phyloP scores from a whole-genome alignment of 1,284 basidiomycete genomes.

The Volvariella volvacea region DNA sequence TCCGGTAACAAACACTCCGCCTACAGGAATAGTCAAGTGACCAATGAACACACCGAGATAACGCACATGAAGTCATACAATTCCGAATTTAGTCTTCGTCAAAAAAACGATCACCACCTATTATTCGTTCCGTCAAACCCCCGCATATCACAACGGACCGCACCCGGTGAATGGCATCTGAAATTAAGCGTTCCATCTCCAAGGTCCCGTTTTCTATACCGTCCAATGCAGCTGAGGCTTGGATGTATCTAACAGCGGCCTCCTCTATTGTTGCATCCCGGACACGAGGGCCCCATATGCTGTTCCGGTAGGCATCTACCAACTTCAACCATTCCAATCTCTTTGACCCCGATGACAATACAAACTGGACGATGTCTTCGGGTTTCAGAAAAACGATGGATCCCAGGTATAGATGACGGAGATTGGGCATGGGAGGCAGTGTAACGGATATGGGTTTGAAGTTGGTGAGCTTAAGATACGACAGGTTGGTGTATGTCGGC shows the following conservation, averaged over 20 bases:
- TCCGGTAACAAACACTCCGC: too few relatives aligned
- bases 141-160: constrained; percentile 39
- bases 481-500: constrained; percentile 35
- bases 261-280: constrained; percentile 22
- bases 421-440: constrained; percentile 29
- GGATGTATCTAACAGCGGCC: constrained; percentile 9
- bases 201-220: neutral
- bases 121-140: constrained; percentile 44
- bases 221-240: neutral
- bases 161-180: constrained; percentile 23
- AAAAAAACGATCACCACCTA: constrained; percentile 43
- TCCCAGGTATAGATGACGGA: constrained; percentile 38
- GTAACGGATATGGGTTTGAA: constrained; percentile 15
- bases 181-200: constrained; percentile 17
- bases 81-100: constrained; percentile 1
- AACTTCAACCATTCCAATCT: constrained; percentile 32
- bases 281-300: constrained; percentile 46
- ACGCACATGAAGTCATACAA: too few relatives aligned
- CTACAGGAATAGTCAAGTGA: too few relatives aligned
- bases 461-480: constrained; percentile 41
- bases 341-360: constrained; percentile 17
- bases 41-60: too few relatives aligned
- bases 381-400: constrained; percentile 41
- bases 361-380: constrained; percentile 28
- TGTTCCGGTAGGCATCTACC: constrained; percentile 46